Evolutionary conservation across 2,329 filamentous ascomycete species (phyloP), one percentile per base, ranked within the genome.

Genomic region (Pseudogymnoascus sp.): DNA sequence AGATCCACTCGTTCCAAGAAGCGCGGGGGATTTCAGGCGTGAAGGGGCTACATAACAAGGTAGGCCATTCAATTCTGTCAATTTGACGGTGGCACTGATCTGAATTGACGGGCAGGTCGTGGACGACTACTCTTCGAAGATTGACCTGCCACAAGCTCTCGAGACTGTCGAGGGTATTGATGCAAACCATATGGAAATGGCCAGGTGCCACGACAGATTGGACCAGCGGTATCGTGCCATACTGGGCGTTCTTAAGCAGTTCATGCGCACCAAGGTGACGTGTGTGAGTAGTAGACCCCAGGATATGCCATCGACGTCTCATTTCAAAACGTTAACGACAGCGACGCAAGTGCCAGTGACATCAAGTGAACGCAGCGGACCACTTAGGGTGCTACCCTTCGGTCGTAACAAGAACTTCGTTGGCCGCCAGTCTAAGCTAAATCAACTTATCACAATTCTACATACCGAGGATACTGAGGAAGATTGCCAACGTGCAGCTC

Each of bases 1-100:
- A 70, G 53, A 70, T 78, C 18, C 72, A 78, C 68, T 77, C 74
- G 0, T 78, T 78, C 65, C 73, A 78, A 50, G 75, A 77, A 60
- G 72, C 67, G 12, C 69, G 64, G 50, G 71, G 67, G 23, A 69
- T 74, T 8, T 71, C 71, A 5, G 75, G 75, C 16, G 68, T 77
- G 46, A 75, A 71, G 62, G 73, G 73, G 2, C 40, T 75, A 8
- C 28, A 71, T 36, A 67, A 64, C 38, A 77, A 76, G 70, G 75
- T 75, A 67, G 50, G 64, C 64, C 38, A 40, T 63, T 40, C 34
- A 42, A 53, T 25, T 21, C 23, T 61, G 25, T 14, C 18, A 46
- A 31, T 38, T 16, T 38, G 11, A 14, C 11, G 11, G 3, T 37
- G 38, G 40, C 59, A 60, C 21, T 65, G 18, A 63, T 63, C 31